phyloP scores from a whole-genome alignment of 2,329 filamentous ascomycete species.

The Calonectria ilicicola region DNA sequence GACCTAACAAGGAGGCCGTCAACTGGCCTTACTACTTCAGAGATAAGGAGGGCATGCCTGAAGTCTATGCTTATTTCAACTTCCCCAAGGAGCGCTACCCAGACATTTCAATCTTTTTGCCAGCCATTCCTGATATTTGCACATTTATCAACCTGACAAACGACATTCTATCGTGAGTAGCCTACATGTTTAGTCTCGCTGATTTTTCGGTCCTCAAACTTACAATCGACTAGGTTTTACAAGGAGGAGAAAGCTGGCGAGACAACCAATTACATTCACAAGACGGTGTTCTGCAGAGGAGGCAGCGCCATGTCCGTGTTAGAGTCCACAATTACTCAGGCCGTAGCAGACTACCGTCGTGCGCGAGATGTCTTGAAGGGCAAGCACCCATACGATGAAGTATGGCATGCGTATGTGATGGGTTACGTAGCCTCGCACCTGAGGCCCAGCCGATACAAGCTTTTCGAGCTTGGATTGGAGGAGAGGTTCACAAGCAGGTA shows the following conservation, averaged over 20 bases:
- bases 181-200: not conserved
- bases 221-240: not conserved
- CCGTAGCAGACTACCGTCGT: not conserved
- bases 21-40: conserved; percentile 2
- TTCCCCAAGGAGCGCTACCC: not conserved
- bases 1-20: not conserved
- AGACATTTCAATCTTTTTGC: not conserved
- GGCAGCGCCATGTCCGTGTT: not conserved
- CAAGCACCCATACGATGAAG: not conserved
- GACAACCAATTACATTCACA: not conserved
- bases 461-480: not conserved
- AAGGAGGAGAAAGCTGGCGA: not conserved
- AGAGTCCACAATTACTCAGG: not conserved
- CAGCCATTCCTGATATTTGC: not conserved
- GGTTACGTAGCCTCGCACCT: not conserved
- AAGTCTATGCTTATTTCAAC: not conserved
- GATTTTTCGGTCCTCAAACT: not conserved
- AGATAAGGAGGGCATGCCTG: conserved; percentile 2
- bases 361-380: not conserved
- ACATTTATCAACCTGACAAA: conserved; percentile 6
- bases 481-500: not conserved
- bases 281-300: not conserved
- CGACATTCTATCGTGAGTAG: not conserved
- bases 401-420: not conserved
- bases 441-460: not conserved